Evolutionary conservation across 2,329 filamentous ascomycete species (phyloP).

Genomic region (Aspergillus costaricaensis): DNA sequence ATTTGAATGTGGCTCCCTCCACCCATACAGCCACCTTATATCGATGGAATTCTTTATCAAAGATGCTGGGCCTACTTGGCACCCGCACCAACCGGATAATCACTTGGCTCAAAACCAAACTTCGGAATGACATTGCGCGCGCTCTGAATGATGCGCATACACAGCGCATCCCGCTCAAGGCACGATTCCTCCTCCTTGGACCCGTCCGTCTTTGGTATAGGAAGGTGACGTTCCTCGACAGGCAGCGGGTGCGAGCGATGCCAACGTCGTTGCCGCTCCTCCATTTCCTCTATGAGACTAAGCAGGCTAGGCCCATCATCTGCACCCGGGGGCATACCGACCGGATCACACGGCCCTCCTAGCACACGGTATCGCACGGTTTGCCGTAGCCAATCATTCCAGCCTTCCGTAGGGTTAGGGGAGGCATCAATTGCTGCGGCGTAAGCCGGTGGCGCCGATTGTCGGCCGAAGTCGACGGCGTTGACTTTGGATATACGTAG

Average conservation of each 20-base stretch:
- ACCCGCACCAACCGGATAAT: constrained; percentile 34
- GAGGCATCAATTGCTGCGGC: constrained; percentile 29
- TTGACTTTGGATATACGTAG: constrained; percentile 41
- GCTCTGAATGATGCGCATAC: constrained; percentile 37
- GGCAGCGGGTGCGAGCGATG: constrained; percentile 35
- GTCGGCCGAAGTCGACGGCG: constrained; percentile 39
- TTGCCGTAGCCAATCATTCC: constrained; percentile 43
- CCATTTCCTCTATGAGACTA: constrained; percentile 43
- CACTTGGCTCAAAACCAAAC: constrained; percentile 38
- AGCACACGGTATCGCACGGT: constrained; percentile 39
- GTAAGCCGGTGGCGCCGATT: constrained; percentile 36
- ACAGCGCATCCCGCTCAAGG: constrained; percentile 35
- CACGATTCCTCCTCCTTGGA: constrained; percentile 4
- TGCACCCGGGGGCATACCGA: constrained; percentile 30
- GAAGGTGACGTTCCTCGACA: constrained; percentile 13
- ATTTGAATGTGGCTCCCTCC: too few species aligned
- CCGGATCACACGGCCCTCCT: constrained; percentile 31
- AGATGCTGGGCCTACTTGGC: neutral
- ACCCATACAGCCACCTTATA: too few species aligned
- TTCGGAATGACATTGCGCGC: constrained; percentile 37
- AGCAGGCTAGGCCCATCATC: constrained; percentile 38
- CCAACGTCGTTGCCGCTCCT: constrained; percentile 46
- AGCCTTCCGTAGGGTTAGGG: constrained; percentile 30
- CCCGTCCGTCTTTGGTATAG: neutral
- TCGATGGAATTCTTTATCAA: too few species aligned